Percentiles rank a stretch among this genome's conserved stretches.
Evolutionary conservation across 2,329 filamentous ascomycete species (phyloP).

Genomic region (Curvularia sp.): DNA sequence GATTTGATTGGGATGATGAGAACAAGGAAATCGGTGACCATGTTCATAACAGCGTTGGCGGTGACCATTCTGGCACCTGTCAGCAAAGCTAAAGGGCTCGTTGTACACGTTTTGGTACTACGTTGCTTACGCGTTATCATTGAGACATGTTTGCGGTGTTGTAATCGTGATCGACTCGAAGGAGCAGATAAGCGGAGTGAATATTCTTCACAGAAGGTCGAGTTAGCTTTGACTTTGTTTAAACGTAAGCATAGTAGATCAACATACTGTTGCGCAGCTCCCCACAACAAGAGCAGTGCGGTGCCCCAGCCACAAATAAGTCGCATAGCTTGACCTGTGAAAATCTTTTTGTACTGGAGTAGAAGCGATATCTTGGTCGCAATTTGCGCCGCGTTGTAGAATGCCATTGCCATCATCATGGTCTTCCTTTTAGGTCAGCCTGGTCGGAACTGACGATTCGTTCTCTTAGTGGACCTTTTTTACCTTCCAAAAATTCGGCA

Average conservation of each 20-base stretch:
- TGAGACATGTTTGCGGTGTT: neutral
- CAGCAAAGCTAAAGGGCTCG: neutral
- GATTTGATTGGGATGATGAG: neutral
- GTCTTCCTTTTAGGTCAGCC: neutral
- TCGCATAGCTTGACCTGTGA: neutral
- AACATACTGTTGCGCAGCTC: neutral
- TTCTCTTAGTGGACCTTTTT: neutral
- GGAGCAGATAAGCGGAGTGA: neutral
- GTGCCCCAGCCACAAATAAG: neutral
- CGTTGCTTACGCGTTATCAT: neutral
- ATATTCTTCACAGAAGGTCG: neutral
- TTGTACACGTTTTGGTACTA: neutral
- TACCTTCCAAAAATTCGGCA: neutral
- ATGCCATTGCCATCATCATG: neutral
- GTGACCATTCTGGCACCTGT: neutral
- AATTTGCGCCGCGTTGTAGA: neutral
- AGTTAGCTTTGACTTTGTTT: neutral
- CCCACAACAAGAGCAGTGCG: neutral
- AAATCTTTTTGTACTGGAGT: neutral
- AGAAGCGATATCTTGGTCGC: neutral
- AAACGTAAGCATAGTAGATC: neutral
- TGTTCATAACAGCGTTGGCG: neutral
- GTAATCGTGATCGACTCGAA: neutral
- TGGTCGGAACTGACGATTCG: neutral
- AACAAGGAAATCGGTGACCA: neutral